Percentiles rank a stretch among this genome's conserved stretches.
These are phyloP conservation scores for Metschnikowia dekortorum DNA, from an alignment of 805 yeast genomes.

Conservation along the genomic window DNA sequence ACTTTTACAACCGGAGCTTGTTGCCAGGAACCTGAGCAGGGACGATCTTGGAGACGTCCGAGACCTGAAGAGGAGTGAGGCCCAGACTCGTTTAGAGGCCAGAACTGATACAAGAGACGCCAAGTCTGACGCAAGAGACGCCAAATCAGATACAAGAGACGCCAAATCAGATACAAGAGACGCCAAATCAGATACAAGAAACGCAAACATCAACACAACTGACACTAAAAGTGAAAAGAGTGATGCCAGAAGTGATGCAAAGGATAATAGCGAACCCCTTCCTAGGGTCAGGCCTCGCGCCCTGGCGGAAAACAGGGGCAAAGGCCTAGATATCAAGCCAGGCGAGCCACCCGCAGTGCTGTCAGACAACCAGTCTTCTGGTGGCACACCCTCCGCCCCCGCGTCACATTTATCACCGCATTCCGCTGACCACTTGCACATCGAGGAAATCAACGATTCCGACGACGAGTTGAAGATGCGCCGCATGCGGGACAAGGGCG, in stretches of 20 bases:
- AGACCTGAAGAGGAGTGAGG: too few species aligned
- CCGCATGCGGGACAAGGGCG: constrained; percentile 12
- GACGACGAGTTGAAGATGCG: constrained; percentile 31
- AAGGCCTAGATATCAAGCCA: not conserved
- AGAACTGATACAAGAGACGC: too few species aligned
- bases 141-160: too few species aligned
- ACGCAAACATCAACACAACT: not conserved
- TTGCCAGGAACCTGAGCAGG: not conserved
- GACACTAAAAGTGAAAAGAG: not conserved
- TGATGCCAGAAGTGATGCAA: too few species aligned
- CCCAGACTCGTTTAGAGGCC: too few species aligned
- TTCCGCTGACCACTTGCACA: constrained; percentile 14
- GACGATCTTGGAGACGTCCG: too few species aligned
- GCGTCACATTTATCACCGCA: not conserved
- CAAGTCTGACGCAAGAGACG: too few species aligned
- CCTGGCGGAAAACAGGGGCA: too few species aligned
- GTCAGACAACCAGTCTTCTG: constrained; percentile 1
- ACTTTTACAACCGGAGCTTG: constrained; percentile 4
- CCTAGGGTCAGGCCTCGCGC: too few species aligned
- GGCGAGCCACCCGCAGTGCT: not conserved
- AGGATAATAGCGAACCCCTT: too few species aligned
- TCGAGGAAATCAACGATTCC: constrained; percentile 39
- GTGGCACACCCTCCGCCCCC: not conserved
- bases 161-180: too few species aligned
- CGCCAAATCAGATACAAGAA: too few species aligned